phyloP scores from a whole-genome alignment of 1,284 basidiomycete genomes.

The Ganoderma multipileum region DNA sequence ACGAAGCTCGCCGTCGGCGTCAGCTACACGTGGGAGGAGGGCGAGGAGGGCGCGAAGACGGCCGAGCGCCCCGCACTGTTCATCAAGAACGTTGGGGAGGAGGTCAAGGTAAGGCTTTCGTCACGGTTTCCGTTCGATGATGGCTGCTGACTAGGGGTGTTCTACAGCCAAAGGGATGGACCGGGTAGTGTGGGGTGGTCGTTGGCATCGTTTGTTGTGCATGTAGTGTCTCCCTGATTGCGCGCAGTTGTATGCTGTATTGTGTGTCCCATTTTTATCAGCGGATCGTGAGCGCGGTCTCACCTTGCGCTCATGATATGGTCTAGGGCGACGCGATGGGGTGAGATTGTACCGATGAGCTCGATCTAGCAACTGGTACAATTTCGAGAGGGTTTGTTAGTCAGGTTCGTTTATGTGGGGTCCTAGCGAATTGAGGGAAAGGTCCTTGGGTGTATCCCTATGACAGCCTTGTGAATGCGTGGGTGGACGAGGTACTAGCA shows the following conservation, averaged over 20 bases:
- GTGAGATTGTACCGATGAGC: too few relatives aligned
- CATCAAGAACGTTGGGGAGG: constrained; percentile 48
- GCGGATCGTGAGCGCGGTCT: not conserved
- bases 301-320: too few relatives aligned
- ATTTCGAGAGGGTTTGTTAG: not conserved
- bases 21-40: constrained; percentile 90
- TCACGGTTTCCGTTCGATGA: too few relatives aligned
- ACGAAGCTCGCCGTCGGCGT: constrained; percentile 82
- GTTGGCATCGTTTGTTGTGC: constrained; percentile 1
- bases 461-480: not conserved
- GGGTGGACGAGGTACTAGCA: not conserved
- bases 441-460: not conserved
- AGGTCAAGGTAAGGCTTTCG: constrained; percentile 70
- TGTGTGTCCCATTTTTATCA: not conserved
- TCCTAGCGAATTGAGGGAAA: not conserved
- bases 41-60: constrained; percentile 68
- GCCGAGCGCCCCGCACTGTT: constrained; percentile 47
- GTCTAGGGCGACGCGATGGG: too few relatives aligned
- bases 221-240: not conserved
- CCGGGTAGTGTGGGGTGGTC: constrained; percentile 18
- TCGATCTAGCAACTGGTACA: too few relatives aligned
- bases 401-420: not conserved
- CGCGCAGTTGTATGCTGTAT: not conserved
- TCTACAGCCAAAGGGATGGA: constrained; percentile 41
- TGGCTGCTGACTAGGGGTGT: not conserved